Evolutionary conservation across 441 rosid species (phyloP).

Genomic region (Erysimum cheiri): DNA sequence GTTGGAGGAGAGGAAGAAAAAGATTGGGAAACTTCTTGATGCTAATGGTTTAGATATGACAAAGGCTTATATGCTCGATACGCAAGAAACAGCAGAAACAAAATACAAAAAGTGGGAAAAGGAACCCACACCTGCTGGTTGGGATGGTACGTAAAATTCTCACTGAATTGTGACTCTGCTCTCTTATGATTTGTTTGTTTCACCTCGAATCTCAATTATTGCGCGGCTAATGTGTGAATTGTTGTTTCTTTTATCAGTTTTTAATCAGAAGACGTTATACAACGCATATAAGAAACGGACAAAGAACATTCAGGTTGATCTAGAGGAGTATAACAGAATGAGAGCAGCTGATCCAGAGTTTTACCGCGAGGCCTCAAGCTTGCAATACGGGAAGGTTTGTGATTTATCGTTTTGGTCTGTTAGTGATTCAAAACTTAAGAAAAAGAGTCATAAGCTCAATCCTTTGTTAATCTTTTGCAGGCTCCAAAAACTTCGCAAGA

Average conservation of each 20-base stretch:
- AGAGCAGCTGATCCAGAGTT: slow-evolving; percentile 98
- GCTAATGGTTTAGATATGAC: slow-evolving; percentile 92
- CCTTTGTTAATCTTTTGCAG: slow-evolving; percentile 46
- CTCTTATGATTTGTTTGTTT: slow-evolving; percentile 7
- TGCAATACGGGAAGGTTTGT: slow-evolving; percentile 89
- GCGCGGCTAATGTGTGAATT: slow-evolving; percentile 13
- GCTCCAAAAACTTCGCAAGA: slow-evolving; percentile 83
- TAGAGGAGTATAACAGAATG: slow-evolving; percentile 88
- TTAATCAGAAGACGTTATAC: slow-evolving; percentile 88
- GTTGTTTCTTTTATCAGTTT: slow-evolving; percentile 52
- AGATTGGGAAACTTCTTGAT: slow-evolving; percentile 87
- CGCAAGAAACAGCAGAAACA: slow-evolving; percentile 85
- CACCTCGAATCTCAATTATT: neutral
- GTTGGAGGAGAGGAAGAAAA: slow-evolving; percentile 87
- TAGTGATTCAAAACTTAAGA: slow-evolving; percentile 7
- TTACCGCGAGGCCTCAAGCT: slow-evolving; percentile 96
- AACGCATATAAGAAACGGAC: slow-evolving; percentile 89
- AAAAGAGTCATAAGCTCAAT: slow-evolving; percentile 16
- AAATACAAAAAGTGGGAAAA: slow-evolving; percentile 98
- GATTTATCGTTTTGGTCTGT: slow-evolving; percentile 6
- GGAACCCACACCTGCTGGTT: slow-evolving; percentile 91
- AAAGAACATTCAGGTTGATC: slow-evolving; percentile 69
- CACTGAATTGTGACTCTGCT: neutral
- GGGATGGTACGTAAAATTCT: slow-evolving; percentile 78
- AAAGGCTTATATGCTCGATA: slow-evolving; percentile 84